A percentile compares a stretch with the other conserved stretches of the same genome.
phyloP scores from a whole-genome alignment of 164 flowering plant species.

The Vitis cinerea region DNA sequence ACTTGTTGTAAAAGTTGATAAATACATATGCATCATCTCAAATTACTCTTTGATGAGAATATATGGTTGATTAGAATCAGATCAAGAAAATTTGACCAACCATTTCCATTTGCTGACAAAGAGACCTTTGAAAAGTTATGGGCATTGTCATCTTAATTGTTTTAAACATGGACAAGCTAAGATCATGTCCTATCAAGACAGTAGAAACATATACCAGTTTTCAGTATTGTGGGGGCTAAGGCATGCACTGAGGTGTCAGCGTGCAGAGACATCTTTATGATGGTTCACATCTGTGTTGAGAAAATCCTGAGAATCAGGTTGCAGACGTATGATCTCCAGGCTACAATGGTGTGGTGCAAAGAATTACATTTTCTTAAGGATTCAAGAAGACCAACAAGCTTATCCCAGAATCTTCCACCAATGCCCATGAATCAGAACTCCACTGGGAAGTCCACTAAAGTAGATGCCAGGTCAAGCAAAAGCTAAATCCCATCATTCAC shows the following conservation, averaged over 20 bases:
- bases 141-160: background rate
- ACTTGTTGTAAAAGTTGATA: too few species aligned
- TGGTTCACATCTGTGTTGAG: background rate
- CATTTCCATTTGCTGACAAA: background rate
- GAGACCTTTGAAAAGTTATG: background rate
- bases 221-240: background rate
- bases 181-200: too few species aligned
- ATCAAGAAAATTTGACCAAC: background rate
- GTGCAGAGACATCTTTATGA: background rate
- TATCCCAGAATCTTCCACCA: background rate
- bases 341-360: background rate
- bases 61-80: background rate
- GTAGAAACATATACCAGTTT: background rate
- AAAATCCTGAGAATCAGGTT: background rate
- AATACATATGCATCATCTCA: too few species aligned
- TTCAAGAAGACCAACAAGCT: background rate
- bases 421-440: background rate
- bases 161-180: background rate
- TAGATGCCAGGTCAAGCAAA: background rate
- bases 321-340: background rate
- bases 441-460: background rate
- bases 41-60: too few species aligned
- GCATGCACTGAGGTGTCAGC: background rate
- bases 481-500: too few species aligned
- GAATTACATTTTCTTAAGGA: too few species aligned